Base-by-base conservation (phyloP, 805 yeast genomes). In the Torulaspora quercuum region DNA sequence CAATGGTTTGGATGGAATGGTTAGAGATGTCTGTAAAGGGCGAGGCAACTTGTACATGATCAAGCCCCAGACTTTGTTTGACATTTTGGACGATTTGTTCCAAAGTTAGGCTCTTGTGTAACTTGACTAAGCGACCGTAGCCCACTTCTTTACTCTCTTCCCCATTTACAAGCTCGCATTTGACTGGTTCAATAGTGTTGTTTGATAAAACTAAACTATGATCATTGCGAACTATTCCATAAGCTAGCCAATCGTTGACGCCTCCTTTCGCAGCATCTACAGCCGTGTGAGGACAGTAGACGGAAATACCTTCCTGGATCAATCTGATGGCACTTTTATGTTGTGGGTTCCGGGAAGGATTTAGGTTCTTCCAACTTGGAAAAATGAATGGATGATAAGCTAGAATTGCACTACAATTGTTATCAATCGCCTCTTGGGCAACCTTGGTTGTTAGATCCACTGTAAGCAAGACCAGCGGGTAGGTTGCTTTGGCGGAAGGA, bases 311-410 rank as follows among this genome's bases (percentile, higher is more conserved):
- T 41, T 78, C 72, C 46, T 78, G 80, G 35, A 87, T 80, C 50
- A 92, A 69, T 37, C 73, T 72, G 25, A 90, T 59, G 36, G 90
- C 67, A 5, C 95, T 83, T 14, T 63, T 63, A 54, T 92, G 97
- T 58, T 92, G 97, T 0, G 95, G 81, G 50, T 87, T 82, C 2
- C 50, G 34, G 2, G 61, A 53, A n/a, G 69, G 64, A 3, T 79
- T 72, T 40, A 92, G 73, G 8, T 77, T 64, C 59, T 89, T 92
- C 61, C 92, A 74, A 1, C 95, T 95, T 15, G 83, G 69, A 71
- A 92, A 92, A 26, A 92, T 86, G 57, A 92, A 89, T 1, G 99
- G 99, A 58, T 92, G 90, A 59, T 92, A 92, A 0, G 97, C 94
- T 49, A 92, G 61, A 5, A 92, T 69, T 29, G 89, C 50, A 39